A percentile compares a stretch with the other conserved stretches of the same genome.
phyloP scores from a whole-genome alignment of 805 yeast species.

The Metschnikowia amazonensis region DNA sequence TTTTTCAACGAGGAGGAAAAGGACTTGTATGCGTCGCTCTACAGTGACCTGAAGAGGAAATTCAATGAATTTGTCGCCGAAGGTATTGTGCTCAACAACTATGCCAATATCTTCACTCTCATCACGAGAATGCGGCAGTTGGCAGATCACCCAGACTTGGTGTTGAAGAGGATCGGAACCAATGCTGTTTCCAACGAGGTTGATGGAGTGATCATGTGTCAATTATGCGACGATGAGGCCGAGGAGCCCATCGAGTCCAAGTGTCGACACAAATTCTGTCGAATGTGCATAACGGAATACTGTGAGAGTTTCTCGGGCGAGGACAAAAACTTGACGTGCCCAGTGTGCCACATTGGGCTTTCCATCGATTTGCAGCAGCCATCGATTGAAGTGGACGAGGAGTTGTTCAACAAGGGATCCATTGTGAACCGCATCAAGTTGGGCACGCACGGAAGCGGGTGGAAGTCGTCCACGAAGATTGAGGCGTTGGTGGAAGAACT shows the following conservation, averaged over 20 bases:
- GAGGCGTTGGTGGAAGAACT: constrained; percentile 95
- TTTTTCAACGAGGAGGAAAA: constrained; percentile 91
- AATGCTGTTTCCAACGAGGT: constrained; percentile 35
- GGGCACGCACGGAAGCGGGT: constrained; percentile 63
- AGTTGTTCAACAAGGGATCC: constrained; percentile 54
- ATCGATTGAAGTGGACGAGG: constrained; percentile 67
- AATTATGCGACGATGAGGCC: constrained; percentile 94
- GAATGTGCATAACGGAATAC: constrained; percentile 89
- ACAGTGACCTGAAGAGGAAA: constrained; percentile 79
- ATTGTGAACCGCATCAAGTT: constrained; percentile 85
- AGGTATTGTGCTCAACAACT: constrained; percentile 94
- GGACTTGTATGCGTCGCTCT: constrained; percentile 83
- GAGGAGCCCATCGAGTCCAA: constrained; percentile 95
- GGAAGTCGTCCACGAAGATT: constrained; percentile 94
- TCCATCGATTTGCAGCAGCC: constrained; percentile 89
- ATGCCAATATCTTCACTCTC: constrained; percentile 93
- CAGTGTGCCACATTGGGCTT: constrained; percentile 91
- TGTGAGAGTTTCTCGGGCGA: constrained; percentile 74
- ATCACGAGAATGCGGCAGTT: constrained; percentile 97
- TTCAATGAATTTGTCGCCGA: constrained; percentile 91
- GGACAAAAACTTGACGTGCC: constrained; percentile 67
- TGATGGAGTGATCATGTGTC: constrained; percentile 70
- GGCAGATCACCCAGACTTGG: constrained; percentile 97
- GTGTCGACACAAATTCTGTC: constrained; percentile 91
- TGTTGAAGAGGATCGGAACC: constrained; percentile 62